phyloP scores from a whole-genome alignment of 225 moss, liverwort and hornwort genomes.

The Bryoerythrophyllum caledonicum region DNA sequence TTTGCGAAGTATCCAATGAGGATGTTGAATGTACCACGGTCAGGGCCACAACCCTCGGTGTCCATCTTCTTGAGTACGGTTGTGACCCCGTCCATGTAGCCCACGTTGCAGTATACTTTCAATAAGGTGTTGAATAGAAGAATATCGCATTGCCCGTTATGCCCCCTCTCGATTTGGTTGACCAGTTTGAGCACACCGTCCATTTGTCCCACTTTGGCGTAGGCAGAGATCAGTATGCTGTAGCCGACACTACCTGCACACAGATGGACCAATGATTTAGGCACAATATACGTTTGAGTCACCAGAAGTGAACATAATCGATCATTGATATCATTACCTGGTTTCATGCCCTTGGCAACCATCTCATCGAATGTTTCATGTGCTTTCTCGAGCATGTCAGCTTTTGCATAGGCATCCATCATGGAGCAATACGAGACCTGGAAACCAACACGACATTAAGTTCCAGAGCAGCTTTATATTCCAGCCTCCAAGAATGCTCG shows the following conservation, averaged over 20 bases:
- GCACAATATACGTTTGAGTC: neutral
- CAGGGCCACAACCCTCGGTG: slow-evolving; percentile 61
- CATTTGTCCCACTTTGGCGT: slow-evolving; percentile 68
- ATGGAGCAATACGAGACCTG: slow-evolving; percentile 82
- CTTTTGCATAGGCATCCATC: slow-evolving; percentile 81
- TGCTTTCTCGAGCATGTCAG: slow-evolving; percentile 64
- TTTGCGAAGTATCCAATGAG: slow-evolving; percentile 78
- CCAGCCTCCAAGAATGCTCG: neutral
- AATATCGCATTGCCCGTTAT: slow-evolving; percentile 54
- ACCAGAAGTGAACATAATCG: neutral
- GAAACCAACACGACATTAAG: slow-evolving; percentile 10
- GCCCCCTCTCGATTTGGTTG: slow-evolving; percentile 53
- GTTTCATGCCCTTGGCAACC: slow-evolving; percentile 58
- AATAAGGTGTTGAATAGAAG: slow-evolving; percentile 75
- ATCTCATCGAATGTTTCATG: slow-evolving; percentile 61
- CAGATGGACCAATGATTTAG: slow-evolving; percentile 15
- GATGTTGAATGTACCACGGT: slow-evolving; percentile 80
- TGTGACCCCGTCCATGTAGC: slow-evolving; percentile 71
- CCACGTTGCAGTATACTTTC: slow-evolving; percentile 74
- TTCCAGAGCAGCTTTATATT: slow-evolving; percentile 5
- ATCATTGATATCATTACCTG: slow-evolving; percentile 45
- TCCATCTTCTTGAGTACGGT: slow-evolving; percentile 75
- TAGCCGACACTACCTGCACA: slow-evolving; percentile 64
- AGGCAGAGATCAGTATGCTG: slow-evolving; percentile 72
- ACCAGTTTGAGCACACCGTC: slow-evolving; percentile 59